Evolutionary conservation across 1,139 yeast species (phyloP), one percentile per base, ranked within the genome.

Genomic region (Kodamaea sp.): DNA sequence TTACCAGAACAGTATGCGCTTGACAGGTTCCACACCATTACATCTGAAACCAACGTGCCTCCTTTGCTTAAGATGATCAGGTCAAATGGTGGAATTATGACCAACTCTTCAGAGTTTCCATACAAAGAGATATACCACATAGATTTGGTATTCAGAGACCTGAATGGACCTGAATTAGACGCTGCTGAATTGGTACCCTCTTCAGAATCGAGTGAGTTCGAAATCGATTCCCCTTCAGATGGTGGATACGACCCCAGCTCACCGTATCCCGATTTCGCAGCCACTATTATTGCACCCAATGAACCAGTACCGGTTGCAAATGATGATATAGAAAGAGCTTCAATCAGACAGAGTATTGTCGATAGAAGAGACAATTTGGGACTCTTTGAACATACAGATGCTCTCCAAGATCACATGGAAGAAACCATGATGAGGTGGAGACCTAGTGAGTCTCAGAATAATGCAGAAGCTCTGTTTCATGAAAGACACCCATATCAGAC

Each of bases 381-480:
- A 8, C 14, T 25, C 13, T 25, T 30, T 19, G 10, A 15, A 12
- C 23, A 29, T 23, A 11, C 50, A 13, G 68, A 66, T 44, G 48
- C 55, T 28, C 56, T 74, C 18, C 56, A 61, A 20, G 66, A 64
- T 9, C 60, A 57, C 29, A 69, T 77, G 74, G 83, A 78, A 44
- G 76, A 73, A 13, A 57, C 76, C 27, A 47, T 78, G 32, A 53
- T 72, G 1, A 57, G 80, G 28, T 79, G 80, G 76, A 63, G 73
- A 36, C 77, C 82, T 2, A 61, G 70, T 4, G 64, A 60, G 7
- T 69, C 78, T 0, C 72, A 73, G 25, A 66, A 61, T 28, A 64
- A 59, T 30, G 53, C 58, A 16, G 70, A 63, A 11, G 55, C 50
- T 7, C 46, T 63, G 0, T 42, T 72, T 27, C 49, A 51, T 24